Percentiles rank a stretch among this genome's conserved stretches.
Conservation (phyloP, 1,139 yeast genomes). For the Oligophagozyma castellii region DNA sequence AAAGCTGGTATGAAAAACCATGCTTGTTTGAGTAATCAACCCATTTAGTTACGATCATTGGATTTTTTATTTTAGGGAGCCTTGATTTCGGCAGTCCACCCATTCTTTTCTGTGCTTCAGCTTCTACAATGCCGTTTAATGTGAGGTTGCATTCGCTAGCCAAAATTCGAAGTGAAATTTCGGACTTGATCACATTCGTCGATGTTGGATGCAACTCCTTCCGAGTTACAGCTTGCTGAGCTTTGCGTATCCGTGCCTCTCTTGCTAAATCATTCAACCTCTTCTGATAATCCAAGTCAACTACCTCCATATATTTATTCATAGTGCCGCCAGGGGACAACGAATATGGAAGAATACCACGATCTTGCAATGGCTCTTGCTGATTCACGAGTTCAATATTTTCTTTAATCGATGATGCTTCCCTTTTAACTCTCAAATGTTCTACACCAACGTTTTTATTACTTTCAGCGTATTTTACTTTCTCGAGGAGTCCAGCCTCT, state of each 20-base stretch:
- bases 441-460: slow-evolving; percentile 25
- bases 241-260: slow-evolving; percentile 24
- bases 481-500: slow-evolving; percentile 43
- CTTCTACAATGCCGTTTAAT: slow-evolving; percentile 29
- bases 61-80: slow-evolving; percentile 35
- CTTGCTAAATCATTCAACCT: slow-evolving; percentile 23
- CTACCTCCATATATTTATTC: slow-evolving; percentile 69
- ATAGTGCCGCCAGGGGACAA: slow-evolving; percentile 88
- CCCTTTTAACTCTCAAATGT: slow-evolving; percentile 51
- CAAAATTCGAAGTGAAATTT: slow-evolving; percentile 27
- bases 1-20: slow-evolving; percentile 87
- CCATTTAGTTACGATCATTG: slow-evolving; percentile 84
- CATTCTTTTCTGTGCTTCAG: slow-evolving; percentile 32
- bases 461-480: slow-evolving; percentile 22
- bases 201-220: slow-evolving; percentile 22
- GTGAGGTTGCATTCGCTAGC: slow-evolving; percentile 32
- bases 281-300: slow-evolving; percentile 24
- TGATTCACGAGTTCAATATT: slow-evolving; percentile 4
- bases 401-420: slow-evolving; percentile 27
- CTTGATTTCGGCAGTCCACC: slow-evolving; percentile 23
- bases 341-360: slow-evolving; percentile 59
- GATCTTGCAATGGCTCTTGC: slow-evolving; percentile 38
- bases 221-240: slow-evolving; percentile 22
- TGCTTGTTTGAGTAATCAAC: slow-evolving; percentile 94
- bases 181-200: slow-evolving; percentile 21